Conservation (phyloP, 2,329 filamentous ascomycete species). For the Arthrobotrys sphaeroides region DNA sequence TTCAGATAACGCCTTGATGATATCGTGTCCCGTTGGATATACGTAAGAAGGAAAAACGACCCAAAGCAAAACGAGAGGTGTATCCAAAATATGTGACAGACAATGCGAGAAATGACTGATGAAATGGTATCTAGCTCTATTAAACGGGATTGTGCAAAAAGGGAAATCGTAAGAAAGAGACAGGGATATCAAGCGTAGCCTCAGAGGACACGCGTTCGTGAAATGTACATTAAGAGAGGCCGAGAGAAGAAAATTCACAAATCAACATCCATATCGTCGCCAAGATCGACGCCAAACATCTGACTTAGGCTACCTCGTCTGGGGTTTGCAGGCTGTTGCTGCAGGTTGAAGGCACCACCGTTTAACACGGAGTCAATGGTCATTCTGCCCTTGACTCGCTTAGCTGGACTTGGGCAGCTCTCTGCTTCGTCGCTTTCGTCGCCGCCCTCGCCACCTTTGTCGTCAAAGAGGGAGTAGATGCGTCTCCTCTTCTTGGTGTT, state of each 20-base stretch:
- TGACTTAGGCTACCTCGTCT: constrained; percentile 43
- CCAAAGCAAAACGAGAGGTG: not conserved
- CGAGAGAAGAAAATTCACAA: constrained; percentile 26
- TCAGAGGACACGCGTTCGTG: not conserved
- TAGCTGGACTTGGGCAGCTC: constrained; percentile 32
- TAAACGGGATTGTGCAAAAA: not conserved
- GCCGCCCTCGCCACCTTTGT: constrained; percentile 41
- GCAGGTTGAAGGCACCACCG: constrained; percentile 22
- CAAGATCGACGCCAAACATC: constrained; percentile 46
- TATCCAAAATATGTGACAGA: not conserved
- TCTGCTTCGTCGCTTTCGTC: constrained; percentile 53
- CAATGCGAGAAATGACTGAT: not conserved
- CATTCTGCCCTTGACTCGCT: constrained; percentile 48
- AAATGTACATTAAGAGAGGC: not conserved
- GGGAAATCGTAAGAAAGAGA: not conserved
- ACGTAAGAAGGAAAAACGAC: not conserved
- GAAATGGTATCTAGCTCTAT: constrained; percentile 17
- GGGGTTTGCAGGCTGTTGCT: constrained; percentile 14
- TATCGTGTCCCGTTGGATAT: not conserved
- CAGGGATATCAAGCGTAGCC: constrained; percentile 10
- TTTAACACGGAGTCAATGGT: constrained; percentile 50
- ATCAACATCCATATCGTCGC: constrained; percentile 50
- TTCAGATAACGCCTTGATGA: not conserved
- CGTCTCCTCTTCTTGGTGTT: constrained; percentile 51
- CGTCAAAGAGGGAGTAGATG: constrained; percentile 46